Base-by-base conservation (phyloP, 768 basidiomycete genomes). In the Lactifluus volemus region DNA sequence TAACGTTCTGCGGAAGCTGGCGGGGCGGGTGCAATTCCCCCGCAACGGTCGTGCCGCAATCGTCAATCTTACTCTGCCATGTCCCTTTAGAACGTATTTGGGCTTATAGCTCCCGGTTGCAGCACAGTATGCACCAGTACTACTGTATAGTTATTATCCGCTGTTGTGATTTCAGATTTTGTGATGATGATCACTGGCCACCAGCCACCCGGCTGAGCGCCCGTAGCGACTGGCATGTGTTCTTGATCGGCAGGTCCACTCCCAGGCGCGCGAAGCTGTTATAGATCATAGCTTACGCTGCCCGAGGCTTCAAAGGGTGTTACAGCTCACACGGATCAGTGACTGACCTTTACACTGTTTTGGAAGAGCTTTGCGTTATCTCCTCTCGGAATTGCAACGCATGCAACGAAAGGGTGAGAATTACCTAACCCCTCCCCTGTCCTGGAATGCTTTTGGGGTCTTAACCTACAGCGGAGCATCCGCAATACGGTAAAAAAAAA, bases 361-460 rank as follows among this genome's bases (percentile, higher is more conserved):
- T 6, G 49, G 14, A 15, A n/a, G 36, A 19, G 15, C 41, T 36
- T 25, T 55, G n/a, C 15, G 21, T 21, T 62, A 58, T 58, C 56
- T 44, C 61, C 61, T 58, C 61, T 53, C 30, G 51, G 56, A 53
- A 30, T 53, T 45, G 42, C 15, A 17, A 19, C 55, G 53, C 44
- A 36, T 19, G n/a, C 50, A 52, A 49, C 39, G 17, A 30, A 15
- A 58, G 61, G 52, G 56, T 58, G 32, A 39, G 44, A 53, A 62
- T 62, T 62, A 62, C 61, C 56, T 62, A 53, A 61, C 29, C 34
- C 39, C 34, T 10, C 59, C 59, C 61, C 51, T 61, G 49, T 25
- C 49, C 54, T 32, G 29, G 44, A 55, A 47, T 52, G 21, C 49
- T 11, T 44, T 14, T 38, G 39, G 30, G 50, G 60, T 61, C 52